Conservation (phyloP, 176 grass and related monocot species). For the Zea mays region Zm-B73-REFERENCE-NAM-5.0 NC_050098.1:204576001-204576500, state of each 20-base stretch:
- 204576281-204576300: not conserved
- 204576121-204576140: constrained; percentile 26
- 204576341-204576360: constrained; percentile 21
- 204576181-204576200: constrained; percentile 32
- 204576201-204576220: constrained; percentile 1
- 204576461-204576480: constrained; percentile 7
- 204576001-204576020: not conserved
- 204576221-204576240: constrained; percentile 19
- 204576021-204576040: not conserved
- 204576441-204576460: not conserved
- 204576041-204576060: constrained; percentile 7
- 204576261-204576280: not conserved
- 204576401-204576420: constrained; percentile 2
- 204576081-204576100: not conserved
- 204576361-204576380: not conserved
- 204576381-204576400: not conserved
- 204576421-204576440: constrained; percentile 4
- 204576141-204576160: constrained; percentile 19
- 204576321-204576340: not conserved
- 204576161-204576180: constrained; percentile 17
- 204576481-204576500: not conserved
- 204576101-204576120: constrained; percentile 29
- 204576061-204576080: not conserved
- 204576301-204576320: not conserved
- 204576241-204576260: not conserved